Conservation (phyloP, 257 asterid species). For the Solanum infundibuliforme region DNA sequence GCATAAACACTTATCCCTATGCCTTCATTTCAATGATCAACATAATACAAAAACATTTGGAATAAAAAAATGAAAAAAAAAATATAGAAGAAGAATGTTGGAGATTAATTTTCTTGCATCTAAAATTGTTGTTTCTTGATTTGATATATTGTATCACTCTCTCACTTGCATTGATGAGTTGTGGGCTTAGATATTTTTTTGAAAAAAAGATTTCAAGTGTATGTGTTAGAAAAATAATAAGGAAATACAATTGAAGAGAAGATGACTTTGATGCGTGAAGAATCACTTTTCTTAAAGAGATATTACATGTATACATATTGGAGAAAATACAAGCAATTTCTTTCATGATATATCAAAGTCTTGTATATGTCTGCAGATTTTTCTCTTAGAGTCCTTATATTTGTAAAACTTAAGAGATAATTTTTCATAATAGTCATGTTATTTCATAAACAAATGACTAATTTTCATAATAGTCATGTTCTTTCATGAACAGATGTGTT, state of each 20-base stretch:
- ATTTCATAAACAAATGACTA: too few relatives aligned
- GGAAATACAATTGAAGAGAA: too few relatives aligned
- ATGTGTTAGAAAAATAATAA: too few relatives aligned
- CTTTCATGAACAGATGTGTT: too few relatives aligned
- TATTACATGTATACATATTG: too few relatives aligned
- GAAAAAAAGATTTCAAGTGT: background rate
- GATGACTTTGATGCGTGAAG: background rate
- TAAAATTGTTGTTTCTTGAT: background rate
- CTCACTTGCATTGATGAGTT: background rate
- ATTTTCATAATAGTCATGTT: too few relatives aligned
- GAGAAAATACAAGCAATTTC: too few relatives aligned
- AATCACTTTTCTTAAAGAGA: too few relatives aligned
- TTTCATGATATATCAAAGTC: too few relatives aligned
- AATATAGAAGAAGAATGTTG: background rate
- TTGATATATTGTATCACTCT: background rate
- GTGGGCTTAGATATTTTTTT: background rate
- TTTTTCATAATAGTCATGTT: too few relatives aligned
- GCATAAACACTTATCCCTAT: conserved; percentile 24
- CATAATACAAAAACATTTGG: background rate
- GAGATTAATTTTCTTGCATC: background rate
- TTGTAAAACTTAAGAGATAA: background rate
- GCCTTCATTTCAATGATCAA: conserved; percentile 8
- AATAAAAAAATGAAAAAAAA: background rate
- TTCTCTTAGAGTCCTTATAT: too few relatives aligned
- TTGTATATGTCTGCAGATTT: background rate